Evolutionary conservation across 345 rosid species (phyloP).

Genomic region (Carallia pectinifolia): DNA sequence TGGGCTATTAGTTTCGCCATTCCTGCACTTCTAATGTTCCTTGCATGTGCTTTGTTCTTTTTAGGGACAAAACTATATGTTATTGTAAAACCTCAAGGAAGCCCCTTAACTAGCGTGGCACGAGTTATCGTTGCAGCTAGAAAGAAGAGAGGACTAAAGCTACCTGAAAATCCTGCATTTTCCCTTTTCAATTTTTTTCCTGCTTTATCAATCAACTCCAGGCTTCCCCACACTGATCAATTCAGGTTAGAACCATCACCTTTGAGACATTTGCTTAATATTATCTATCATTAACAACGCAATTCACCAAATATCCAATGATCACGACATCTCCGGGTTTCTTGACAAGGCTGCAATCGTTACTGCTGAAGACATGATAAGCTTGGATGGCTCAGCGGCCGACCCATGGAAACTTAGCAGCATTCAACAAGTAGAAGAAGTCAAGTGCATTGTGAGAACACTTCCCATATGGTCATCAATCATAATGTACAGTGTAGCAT

Average conservation of each 20-base stretch:
- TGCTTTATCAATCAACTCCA: conserved; percentile 26
- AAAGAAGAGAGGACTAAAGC: conserved; percentile 16
- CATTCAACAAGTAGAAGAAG: conserved; percentile 68
- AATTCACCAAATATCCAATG: no score
- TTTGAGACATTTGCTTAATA: no score
- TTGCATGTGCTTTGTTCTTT: conserved; percentile 35
- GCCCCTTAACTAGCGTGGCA: conserved; percentile 35
- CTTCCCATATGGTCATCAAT: conserved; percentile 61
- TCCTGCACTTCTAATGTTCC: conserved; percentile 38
- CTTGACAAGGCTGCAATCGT: conserved; percentile 64
- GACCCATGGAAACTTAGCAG: conserved; percentile 65
- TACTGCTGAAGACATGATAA: conserved; percentile 37
- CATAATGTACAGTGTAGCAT: conserved; percentile 35
- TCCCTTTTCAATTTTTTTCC: conserved; percentile 27
- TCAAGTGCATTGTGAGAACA: conserved; percentile 51
- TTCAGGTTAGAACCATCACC: conserved; percentile 20
- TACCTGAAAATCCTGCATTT: conserved; percentile 10
- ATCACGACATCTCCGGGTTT: conserved; percentile 23
- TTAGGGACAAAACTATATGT: conserved; percentile 35
- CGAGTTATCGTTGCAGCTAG: conserved; percentile 36
- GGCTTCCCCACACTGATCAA: conserved; percentile 27
- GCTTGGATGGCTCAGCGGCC: conserved; percentile 44
- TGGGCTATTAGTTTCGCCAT: conserved; percentile 40
- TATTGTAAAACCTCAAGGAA: conserved; percentile 38
- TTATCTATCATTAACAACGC: no score